Conservation (phyloP, 495 filamentous ascomycete species). For the Cladorrhinum samala region DNA sequence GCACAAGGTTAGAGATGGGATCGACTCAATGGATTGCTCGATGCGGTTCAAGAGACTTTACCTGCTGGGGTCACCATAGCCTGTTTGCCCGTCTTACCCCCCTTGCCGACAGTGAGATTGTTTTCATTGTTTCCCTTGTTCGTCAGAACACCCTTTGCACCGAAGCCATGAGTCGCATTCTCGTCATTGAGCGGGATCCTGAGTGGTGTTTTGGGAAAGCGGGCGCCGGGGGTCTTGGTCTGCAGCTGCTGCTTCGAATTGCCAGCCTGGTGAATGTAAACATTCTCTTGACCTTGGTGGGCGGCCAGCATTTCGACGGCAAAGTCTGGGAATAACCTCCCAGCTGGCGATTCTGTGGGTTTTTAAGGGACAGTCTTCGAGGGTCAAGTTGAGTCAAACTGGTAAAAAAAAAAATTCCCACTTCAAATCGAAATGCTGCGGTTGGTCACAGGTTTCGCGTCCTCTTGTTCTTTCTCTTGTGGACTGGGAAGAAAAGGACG, state of each 20-base stretch:
- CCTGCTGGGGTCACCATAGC: constrained; percentile 67
- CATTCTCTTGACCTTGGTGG: constrained; percentile 80
- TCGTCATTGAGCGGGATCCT: constrained; percentile 83
- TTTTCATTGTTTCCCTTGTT: constrained; percentile 57
- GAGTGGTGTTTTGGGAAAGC: constrained; percentile 76
- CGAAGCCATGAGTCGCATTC: constrained; percentile 57
- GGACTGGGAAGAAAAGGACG: background rate
- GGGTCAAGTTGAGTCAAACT: background rate
- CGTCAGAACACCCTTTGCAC: constrained; percentile 56
- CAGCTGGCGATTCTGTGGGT: constrained; percentile 4
- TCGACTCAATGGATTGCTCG: no score
- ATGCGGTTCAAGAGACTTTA: background rate
- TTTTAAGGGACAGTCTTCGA: background rate
- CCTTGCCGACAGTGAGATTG: constrained; percentile 53
- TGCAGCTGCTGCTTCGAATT: constrained; percentile 67
- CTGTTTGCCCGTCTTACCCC: constrained; percentile 37
- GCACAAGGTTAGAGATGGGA: constrained; percentile 29
- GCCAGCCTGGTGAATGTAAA: constrained; percentile 67
- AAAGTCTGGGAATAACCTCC: constrained; percentile 11
- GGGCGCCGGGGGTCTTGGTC: constrained; percentile 73
- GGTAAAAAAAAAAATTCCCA: background rate
- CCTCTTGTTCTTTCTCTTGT: background rate
- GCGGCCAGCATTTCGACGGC: constrained; percentile 62
- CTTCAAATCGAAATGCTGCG: no score
- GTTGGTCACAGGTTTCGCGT: background rate